Conservation (phyloP, 225 moss, liverwort and hornwort species). For the Sphagnum contortum region DNA sequence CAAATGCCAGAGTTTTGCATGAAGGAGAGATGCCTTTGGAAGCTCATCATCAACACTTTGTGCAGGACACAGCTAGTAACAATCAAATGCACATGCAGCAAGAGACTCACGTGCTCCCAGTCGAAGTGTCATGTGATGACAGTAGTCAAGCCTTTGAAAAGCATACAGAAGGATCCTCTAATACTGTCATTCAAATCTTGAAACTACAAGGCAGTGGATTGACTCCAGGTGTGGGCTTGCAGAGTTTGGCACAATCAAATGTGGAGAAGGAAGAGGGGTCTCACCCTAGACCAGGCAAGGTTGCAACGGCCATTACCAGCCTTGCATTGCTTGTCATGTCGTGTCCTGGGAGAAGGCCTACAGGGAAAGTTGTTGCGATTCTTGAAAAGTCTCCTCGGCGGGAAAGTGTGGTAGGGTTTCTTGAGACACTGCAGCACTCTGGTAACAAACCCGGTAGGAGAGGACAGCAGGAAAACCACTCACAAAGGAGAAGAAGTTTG, state of each 20-base stretch:
- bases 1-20: too few relatives aligned
- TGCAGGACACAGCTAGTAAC: conserved; percentile 6
- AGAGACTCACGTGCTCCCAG: conserved; percentile 11
- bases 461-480: conserved; percentile 31
- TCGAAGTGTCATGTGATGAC: conserved; percentile 10
- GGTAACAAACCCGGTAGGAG: conserved; percentile 36
- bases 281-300: conserved; percentile 9
- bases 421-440: conserved; percentile 57
- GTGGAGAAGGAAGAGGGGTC: conserved; percentile 8
- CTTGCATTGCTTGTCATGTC: conserved; percentile 41
- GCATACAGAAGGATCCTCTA: conserved; percentile 18
- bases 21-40: too few relatives aligned
- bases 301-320: conserved; percentile 18
- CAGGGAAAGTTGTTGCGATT: conserved; percentile 78
- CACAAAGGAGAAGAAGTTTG: conserved; percentile 23
- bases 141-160: conserved; percentile 25
- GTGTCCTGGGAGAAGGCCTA: conserved; percentile 75
- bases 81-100: conserved; percentile 9
- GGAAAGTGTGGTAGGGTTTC: conserved; percentile 74
- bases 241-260: not conserved
- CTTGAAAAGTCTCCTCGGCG: conserved; percentile 62
- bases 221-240: not conserved
- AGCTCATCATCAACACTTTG: too few relatives aligned
- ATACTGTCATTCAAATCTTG: conserved; percentile 38
- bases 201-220: conserved; percentile 26